Conservation (phyloP, 2,329 filamentous ascomycete genomes). For the Pestalotiopsis sp. region DNA sequence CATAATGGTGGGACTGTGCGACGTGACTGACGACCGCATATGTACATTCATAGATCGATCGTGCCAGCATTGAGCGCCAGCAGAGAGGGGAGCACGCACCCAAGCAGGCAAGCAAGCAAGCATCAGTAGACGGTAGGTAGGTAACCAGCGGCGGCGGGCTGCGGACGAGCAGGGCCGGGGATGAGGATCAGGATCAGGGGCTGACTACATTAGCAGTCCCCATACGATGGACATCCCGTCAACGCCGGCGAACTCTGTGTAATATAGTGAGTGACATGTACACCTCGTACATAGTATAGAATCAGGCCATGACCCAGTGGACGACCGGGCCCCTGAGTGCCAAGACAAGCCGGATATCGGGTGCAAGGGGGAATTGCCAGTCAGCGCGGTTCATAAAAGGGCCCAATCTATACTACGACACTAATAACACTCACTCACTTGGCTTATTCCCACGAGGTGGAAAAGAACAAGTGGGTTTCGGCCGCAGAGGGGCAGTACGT, state of each 20-base stretch:
- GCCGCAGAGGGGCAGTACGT: not conserved
- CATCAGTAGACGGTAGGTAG: not conserved
- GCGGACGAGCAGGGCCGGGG: not conserved
- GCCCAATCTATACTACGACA: not conserved
- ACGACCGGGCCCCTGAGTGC: not conserved
- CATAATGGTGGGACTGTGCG: conserved; percentile 8
- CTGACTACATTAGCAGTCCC: not conserved
- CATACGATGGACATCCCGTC: not conserved
- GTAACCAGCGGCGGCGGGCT: no score
- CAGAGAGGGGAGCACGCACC: not conserved
- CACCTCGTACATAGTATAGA: not conserved
- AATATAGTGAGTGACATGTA: not conserved
- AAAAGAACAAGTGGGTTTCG: not conserved
- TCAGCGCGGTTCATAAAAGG: not conserved
- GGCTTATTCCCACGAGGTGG: not conserved
- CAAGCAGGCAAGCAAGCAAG: not conserved
- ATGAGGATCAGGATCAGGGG: not conserved
- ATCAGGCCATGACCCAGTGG: not conserved
- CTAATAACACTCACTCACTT: not conserved
- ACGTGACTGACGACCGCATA: conserved; percentile 3
- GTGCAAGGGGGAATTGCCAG: not conserved
- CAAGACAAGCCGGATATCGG: conserved; percentile 2
- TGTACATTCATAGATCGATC: conserved; percentile 5
- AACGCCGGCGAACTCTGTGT: not conserved
- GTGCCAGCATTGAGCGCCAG: not conserved